Evolutionary conservation across 441 rosid species (phyloP), one percentile per base, ranked within the genome.

Genomic region (Mallotus japonicus): DNA sequence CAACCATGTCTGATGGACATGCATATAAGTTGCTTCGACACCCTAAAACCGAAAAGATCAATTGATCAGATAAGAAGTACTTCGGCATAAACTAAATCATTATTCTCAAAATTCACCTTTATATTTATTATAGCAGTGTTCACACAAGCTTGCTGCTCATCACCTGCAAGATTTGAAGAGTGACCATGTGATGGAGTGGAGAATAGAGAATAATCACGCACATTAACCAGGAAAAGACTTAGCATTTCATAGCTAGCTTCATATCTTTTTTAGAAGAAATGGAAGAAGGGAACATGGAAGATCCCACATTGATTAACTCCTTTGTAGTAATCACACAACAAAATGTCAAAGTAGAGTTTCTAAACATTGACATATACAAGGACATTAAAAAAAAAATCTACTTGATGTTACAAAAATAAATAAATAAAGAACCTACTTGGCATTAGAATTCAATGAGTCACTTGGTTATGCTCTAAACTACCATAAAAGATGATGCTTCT

Each of bases 1-100:
- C 11, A 85, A 72, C 98, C 97, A 93, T 44, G 85, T 89, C 79
- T 90, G 88, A 77, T 90, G 81, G 67, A 93, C 67, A 73, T 89
- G 92, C 83, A 85, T 68, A 75, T 85, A 89, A 51, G 73, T 81
- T 57, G 83, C 84, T 13, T 85, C 72, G 72, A 83, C 91, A 78
- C 44, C 51, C 72, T 83, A 65, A 63, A 71, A 37, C 42, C 12
- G 20, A 42, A n/a, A 68, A 54, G 28, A 46, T 12, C 28, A 0
- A 66, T 73, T 19, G 40, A 40, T 67, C 61, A 59, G 63, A 58
- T 17, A 46, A 28, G 4, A 47, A 65, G 55, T 60, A n/a, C 1
- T 71, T 34, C 10, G 2, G 20, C 40, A 46, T 51, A 53, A 54
- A 75, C 69, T 59, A 49, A 28, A 70, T 15, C 4, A 62, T 70